Evolutionary conservation across 495 filamentous ascomycete species (phyloP).

Genomic region (Trichoderma reesei): DNA sequence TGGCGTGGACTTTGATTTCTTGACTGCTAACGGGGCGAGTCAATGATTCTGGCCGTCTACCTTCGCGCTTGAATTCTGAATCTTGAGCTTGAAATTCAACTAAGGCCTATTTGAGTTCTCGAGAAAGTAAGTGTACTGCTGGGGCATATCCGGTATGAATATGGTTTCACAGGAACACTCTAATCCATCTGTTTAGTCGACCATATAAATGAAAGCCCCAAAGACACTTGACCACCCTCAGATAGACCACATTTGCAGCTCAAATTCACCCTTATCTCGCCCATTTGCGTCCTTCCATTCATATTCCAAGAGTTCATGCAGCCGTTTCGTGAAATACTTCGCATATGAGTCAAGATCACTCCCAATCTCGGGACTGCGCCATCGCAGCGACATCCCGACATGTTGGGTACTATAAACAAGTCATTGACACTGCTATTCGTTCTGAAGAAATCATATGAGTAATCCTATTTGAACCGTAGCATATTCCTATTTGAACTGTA

Average conservation of each 20-base stretch:
- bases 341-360: neutral
- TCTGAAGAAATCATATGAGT: neutral
- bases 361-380: neutral
- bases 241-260: neutral
- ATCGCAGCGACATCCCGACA: neutral
- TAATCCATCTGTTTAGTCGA: no score
- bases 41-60: neutral
- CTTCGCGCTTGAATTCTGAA: no score
- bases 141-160: no score
- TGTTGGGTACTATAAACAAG: neutral
- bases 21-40: slow-evolving; percentile 36
- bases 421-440: neutral
- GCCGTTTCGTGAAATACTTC: neutral
- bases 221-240: neutral
- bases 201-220: neutral
- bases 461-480: no score
- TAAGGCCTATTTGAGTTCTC: no score
- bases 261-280: neutral
- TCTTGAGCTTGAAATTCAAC: no score
- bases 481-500: no score
- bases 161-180: no score
- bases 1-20: slow-evolving; percentile 56
- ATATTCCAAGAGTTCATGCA: neutral
- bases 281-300: neutral
- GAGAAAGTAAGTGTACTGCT: no score